phyloP scores from a whole-genome alignment of 164 flowering plant genomes.

The Buxus sempervirens region DNA sequence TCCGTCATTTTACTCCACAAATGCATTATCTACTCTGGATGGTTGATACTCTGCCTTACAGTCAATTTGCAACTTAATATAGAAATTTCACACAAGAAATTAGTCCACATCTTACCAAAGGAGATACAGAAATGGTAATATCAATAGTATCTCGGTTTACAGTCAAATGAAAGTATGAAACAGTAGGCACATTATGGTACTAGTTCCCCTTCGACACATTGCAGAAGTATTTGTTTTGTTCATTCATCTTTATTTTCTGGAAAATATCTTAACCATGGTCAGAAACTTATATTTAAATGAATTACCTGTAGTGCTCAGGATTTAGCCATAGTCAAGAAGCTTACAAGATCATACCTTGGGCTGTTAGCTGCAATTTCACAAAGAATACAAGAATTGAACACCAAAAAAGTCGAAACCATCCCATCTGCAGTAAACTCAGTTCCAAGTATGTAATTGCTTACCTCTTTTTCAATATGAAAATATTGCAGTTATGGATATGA shows the following conservation, averaged over 20 bases:
- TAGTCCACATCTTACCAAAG: no score
- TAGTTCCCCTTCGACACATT: not conserved
- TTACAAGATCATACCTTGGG: slow-evolving; percentile 34
- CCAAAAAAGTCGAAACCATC: slow-evolving; percentile 3
- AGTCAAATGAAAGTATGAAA: not conserved
- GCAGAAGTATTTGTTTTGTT: not conserved
- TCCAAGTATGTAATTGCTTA: slow-evolving; percentile 12
- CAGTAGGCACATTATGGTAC: not conserved
- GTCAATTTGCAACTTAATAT: no score
- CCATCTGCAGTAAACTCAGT: slow-evolving; percentile 11
- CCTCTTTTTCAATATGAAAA: not conserved
- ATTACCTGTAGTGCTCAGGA: slow-evolving; percentile 29
- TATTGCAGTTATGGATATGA: no score
- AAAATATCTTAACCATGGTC: not conserved
- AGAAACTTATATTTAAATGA: not conserved
- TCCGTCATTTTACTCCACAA: no score
- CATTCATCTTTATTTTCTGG: not conserved
- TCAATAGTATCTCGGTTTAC: not conserved
- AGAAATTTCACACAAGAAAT: no score
- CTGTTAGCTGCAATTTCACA: slow-evolving; percentile 26
- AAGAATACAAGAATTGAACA: slow-evolving; percentile 18
- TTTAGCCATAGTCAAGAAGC: slow-evolving; percentile 21
- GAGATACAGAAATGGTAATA: no score
- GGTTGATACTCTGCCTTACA: no score
- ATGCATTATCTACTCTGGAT: no score